Conservation (phyloP, 2,329 filamentous ascomycete species). For the Chalaropsis ovoidea region DNA sequence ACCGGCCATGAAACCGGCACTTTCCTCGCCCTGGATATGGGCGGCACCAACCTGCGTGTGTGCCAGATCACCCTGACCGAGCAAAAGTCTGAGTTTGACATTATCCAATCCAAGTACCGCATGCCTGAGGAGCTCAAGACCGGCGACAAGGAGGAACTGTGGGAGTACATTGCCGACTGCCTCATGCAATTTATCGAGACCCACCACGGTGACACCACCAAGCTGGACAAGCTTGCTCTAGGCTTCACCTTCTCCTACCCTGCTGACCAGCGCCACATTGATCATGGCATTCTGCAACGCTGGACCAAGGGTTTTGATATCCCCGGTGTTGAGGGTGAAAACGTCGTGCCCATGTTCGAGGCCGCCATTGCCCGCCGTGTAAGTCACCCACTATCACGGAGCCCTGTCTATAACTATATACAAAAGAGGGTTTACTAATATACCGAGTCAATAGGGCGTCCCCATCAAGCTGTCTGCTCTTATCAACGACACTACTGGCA, state of each 20-base stretch:
- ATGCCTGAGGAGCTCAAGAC: conserved; percentile 91
- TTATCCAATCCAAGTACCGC: conserved; percentile 90
- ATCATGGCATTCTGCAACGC: conserved; percentile 81
- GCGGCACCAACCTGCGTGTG: conserved; percentile 88
- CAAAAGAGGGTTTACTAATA: conserved; percentile 27
- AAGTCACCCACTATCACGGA: conserved; percentile 25
- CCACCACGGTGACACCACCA: conserved; percentile 59
- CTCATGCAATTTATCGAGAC: conserved; percentile 81
- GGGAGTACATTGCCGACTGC: conserved; percentile 91
- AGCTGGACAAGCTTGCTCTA: conserved; percentile 59
- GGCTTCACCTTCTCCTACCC: conserved; percentile 97
- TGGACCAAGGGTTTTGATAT: conserved; percentile 99
- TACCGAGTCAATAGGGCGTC: conserved; percentile 49
- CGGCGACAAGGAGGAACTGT: conserved; percentile 72
- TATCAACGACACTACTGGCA: conserved; percentile 97
- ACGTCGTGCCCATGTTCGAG: conserved; percentile 83
- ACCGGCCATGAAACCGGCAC: conserved; percentile 79
- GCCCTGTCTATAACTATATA: conserved; percentile 26
- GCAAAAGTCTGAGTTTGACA: conserved; percentile 81
- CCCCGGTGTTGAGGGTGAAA: conserved; percentile 76
- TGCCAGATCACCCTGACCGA: conserved; percentile 86
- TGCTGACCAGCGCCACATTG: conserved; percentile 84
- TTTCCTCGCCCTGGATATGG: conserved; percentile 87
- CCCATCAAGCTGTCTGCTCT: conserved; percentile 87
- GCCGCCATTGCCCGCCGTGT: conserved; percentile 55